A percentile compares a stretch with the other conserved stretches of the same genome.
phyloP scores from a whole-genome alignment of 495 filamentous ascomycete genomes.

The Neurospora sp. region DNA sequence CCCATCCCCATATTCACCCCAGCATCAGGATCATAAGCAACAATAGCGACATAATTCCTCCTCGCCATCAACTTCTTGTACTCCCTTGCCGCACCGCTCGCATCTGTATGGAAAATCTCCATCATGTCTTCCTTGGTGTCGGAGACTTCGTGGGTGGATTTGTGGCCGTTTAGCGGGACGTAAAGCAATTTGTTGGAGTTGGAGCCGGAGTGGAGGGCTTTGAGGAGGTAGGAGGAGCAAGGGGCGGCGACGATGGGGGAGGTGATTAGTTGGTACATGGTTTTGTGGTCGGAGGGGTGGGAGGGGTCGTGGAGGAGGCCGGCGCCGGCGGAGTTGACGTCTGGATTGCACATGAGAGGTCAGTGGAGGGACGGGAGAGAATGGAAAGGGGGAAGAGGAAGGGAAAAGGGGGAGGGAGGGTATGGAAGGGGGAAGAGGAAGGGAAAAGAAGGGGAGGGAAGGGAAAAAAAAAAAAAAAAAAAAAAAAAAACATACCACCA shows the following conservation, averaged over 20 bases:
- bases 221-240: slow-evolving; percentile 72
- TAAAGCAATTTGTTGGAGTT: slow-evolving; percentile 88
- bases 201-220: slow-evolving; percentile 88
- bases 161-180: slow-evolving; percentile 82
- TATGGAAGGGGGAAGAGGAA: background rate
- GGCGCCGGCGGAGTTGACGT: slow-evolving; percentile 85
- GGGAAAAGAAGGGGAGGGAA: background rate
- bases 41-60: slow-evolving; percentile 88
- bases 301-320: slow-evolving; percentile 90
- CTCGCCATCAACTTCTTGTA: slow-evolving; percentile 83
- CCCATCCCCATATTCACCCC: slow-evolving; percentile 35
- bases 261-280: slow-evolving; percentile 96
- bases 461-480: slow-evolving; percentile 6
- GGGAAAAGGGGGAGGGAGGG: background rate
- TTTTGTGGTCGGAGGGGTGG: slow-evolving; percentile 89
- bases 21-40: slow-evolving; percentile 81
- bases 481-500: slow-evolving; percentile 45
- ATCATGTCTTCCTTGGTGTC: slow-evolving; percentile 99
- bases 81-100: slow-evolving; percentile 69
- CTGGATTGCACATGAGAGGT: slow-evolving; percentile 17
- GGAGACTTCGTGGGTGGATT: slow-evolving; percentile 50
- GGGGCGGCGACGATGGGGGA: slow-evolving; percentile 87
- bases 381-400: no score
- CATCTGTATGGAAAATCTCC: slow-evolving; percentile 92
- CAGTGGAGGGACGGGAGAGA: no score